These are phyloP conservation scores for Limonium bicolor DNA, from an alignment of 148 eudicot genomes.

Conservation along the genomic window DNA sequence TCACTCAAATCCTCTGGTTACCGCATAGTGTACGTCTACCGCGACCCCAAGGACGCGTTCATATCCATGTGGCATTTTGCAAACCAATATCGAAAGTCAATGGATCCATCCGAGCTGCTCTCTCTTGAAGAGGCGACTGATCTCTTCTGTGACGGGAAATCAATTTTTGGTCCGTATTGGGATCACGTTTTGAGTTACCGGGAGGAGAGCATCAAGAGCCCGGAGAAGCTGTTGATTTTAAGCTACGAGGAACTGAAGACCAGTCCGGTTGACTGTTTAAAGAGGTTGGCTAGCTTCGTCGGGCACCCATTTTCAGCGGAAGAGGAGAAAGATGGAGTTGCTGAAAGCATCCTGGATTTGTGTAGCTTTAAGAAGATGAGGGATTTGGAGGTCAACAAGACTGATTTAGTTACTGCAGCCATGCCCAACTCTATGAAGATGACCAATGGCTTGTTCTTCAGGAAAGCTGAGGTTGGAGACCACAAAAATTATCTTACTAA, in stretches of 20 bases:
- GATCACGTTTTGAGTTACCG: conserved; percentile 10
- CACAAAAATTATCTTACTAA: conserved; percentile 14
- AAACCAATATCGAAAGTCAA: background rate
- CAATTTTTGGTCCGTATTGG: conserved; percentile 5
- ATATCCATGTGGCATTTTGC: background rate
- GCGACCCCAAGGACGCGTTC: conserved; percentile 1
- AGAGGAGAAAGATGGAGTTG: conserved; percentile 14
- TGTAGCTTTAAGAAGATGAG: conserved; percentile 22
- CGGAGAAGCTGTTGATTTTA: conserved; percentile 34
- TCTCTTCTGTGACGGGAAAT: conserved; percentile 2
- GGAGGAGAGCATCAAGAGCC: conserved; percentile 22
- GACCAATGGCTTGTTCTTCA: conserved; percentile 20
- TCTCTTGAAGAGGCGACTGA: conserved; percentile 2
- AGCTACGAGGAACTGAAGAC: conserved; percentile 24
- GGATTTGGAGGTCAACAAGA: conserved; percentile 18
- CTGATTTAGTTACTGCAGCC: conserved; percentile 10
- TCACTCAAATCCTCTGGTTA: no score
- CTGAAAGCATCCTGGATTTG: conserved; percentile 10
- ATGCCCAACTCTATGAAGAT: no score
- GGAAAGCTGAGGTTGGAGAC: conserved; percentile 32
- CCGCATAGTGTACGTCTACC: no score
- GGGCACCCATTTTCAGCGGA: conserved; percentile 10
- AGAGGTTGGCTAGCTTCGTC: conserved; percentile 17
- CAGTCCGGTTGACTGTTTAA: conserved; percentile 8
- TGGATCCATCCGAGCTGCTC: conserved; percentile 1